Percentiles rank a stretch among this genome's conserved stretches.
phyloP scores from a whole-genome alignment of 2,329 filamentous ascomycete species.

The Chrysoporthe austroafricana region DNA sequence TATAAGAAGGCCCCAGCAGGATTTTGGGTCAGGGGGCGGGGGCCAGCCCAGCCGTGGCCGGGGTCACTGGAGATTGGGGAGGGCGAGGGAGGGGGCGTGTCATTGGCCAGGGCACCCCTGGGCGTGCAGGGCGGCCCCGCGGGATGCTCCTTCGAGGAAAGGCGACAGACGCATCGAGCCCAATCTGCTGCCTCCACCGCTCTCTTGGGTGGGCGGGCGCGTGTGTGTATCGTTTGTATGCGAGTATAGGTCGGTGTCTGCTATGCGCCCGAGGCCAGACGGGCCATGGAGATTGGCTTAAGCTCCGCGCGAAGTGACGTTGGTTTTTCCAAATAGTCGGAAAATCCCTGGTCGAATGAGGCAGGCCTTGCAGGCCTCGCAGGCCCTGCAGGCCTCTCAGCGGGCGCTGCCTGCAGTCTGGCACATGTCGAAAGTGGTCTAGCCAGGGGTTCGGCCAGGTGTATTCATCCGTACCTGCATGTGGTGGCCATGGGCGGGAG shows the following conservation, averaged over 20 bases:
- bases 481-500: background rate
- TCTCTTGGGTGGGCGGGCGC: background rate
- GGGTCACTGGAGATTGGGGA: slow-evolving; percentile 24
- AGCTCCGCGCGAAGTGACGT: slow-evolving; percentile 6
- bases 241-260: background rate
- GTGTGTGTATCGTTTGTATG: background rate
- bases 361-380: background rate
- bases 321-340: background rate
- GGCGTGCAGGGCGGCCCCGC: slow-evolving; percentile 3
- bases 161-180: background rate
- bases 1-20: background rate
- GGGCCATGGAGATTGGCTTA: background rate
- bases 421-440: slow-evolving; percentile 4
- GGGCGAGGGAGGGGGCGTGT: background rate
- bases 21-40: slow-evolving; percentile 24
- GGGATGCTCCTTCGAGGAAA: slow-evolving; percentile 16
- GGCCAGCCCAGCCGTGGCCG: slow-evolving; percentile 10
- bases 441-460: background rate
- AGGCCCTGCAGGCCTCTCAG: background rate
- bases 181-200: background rate
- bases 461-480: background rate
- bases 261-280: background rate
- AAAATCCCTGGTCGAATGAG: background rate
- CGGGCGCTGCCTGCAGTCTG: background rate
- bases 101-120: slow-evolving; percentile 19